Base-by-base conservation (phyloP, 768 basidiomycete genomes). In the Russula sp. region DNA sequence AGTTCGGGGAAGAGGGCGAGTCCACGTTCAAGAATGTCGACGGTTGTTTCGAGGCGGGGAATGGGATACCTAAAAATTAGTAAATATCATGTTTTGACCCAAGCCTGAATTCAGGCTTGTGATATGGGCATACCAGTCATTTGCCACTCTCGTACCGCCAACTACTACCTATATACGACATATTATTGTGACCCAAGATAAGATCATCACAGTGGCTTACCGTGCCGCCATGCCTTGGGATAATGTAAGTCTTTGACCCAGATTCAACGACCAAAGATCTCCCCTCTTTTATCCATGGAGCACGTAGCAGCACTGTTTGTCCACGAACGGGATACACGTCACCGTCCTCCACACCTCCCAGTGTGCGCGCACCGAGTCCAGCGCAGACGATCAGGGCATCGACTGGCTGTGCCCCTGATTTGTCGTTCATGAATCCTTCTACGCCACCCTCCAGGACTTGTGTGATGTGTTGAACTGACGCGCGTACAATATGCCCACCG, bases 1-100 rank as follows among this genome's bases (percentile, higher is more conserved):
- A 74, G 66, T 54, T 74, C 71, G 2, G 74, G 72, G 56, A 68
- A 69, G 36, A 75, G 67, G 6, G 68, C 71, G 2, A 75, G 65
- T 51, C 64, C 78, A 16, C 78, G 78, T 38, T 77, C 69, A 11
- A 90, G 75, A 49, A 90, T 88, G 43, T 81, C 78, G 3, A 71
- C 70, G 1, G 84, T 85, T 3, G 81, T 87, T 67, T 87, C 81
- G 25, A 14, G 81, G 10, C 88, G 82, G 4, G 87, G 25, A 29
- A 29, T 29, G 25, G 25, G 25, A 29, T 29, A 29, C 25, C 25
- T 29, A 29, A 29, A 29, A 29, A 29, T 29, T 29, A 29, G 25
- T 29, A 29, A 29, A 29, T 29, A 29, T 29, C 25, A 29, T 29
- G 25, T 29, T 29, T 3, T 29, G 25, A 1, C 25, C 25, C 25